These are phyloP conservation scores for Cornus florida DNA, from an alignment of 148 eudicot species.

Conservation along the genomic window DNA sequence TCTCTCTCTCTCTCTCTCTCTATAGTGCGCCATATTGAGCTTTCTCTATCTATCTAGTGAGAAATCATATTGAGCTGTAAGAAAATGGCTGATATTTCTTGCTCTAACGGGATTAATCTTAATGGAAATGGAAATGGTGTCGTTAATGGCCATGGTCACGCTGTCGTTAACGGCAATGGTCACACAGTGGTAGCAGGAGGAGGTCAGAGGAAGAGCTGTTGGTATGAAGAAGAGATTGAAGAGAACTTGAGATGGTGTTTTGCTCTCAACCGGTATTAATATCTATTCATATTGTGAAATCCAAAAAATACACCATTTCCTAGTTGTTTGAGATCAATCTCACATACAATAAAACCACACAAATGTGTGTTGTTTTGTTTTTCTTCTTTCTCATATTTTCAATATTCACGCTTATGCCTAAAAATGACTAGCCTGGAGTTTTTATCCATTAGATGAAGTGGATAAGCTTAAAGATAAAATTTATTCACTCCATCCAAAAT, in stretches of 20 bases:
- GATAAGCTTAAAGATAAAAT: too few species aligned
- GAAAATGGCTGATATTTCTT: slow-evolving; percentile 63
- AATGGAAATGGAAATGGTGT: slow-evolving; percentile 39
- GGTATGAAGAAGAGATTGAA: slow-evolving; percentile 98
- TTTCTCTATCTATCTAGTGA: neutral
- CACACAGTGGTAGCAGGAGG: neutral
- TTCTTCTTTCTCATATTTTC: neutral
- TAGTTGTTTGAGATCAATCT: neutral
- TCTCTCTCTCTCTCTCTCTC: slow-evolving; percentile 10
- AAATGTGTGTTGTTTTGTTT: neutral
- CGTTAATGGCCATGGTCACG: slow-evolving; percentile 35
- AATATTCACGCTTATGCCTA: neutral
- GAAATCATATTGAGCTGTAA: neutral
- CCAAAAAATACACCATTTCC: neutral
- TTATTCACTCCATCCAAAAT: too few species aligned
- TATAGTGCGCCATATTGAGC: too few species aligned
- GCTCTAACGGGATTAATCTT: slow-evolving; percentile 23
- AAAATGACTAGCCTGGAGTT: too few species aligned
- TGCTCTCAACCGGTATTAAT: slow-evolving; percentile 77
- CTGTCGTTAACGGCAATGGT: neutral
- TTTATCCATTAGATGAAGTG: too few species aligned
- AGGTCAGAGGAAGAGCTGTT: slow-evolving; percentile 72
- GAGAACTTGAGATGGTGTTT: slow-evolving; percentile 87
- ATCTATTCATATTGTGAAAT: neutral
- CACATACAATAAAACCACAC: neutral